phyloP scores from a whole-genome alignment of 2,329 filamentous ascomycete genomes.

The Diaporthe longicolla region DNA sequence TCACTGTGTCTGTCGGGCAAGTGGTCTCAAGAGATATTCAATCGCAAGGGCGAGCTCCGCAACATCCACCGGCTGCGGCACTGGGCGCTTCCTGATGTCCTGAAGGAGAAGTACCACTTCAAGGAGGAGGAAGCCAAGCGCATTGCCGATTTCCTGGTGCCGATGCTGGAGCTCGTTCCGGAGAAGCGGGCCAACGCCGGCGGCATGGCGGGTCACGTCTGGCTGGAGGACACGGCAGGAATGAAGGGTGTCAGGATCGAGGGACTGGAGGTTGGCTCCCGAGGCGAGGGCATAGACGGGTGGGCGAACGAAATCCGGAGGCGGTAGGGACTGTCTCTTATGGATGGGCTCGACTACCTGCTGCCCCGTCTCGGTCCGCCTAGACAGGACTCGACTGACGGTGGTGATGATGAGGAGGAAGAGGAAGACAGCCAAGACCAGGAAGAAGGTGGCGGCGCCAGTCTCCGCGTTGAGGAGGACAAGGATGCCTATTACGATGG shows the following conservation, averaged over 20 bases:
- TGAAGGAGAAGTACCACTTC: constrained; percentile 98
- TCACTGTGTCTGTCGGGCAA: constrained; percentile 92
- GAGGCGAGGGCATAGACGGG: constrained; percentile 92
- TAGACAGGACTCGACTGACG: not conserved
- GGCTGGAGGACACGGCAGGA: constrained; percentile 87
- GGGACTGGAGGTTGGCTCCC: constrained; percentile 81
- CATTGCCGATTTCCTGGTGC: constrained; percentile 85
- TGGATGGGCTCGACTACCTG: constrained; percentile 17
- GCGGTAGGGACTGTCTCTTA: constrained; percentile 63
- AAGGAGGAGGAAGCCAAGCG: constrained; percentile 83
- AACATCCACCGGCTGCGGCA: constrained; percentile 97
- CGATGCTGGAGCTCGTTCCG: constrained; percentile 91
- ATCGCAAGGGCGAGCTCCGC: constrained; percentile 94
- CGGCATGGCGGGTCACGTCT: constrained; percentile 89
- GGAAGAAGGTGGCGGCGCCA: not conserved
- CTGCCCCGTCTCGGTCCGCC: constrained; percentile 7
- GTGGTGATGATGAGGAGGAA: not conserved
- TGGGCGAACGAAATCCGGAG: constrained; percentile 93
- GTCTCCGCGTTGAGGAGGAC: not conserved
- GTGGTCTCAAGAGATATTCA: constrained; percentile 99
- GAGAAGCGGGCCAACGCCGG: constrained; percentile 94
- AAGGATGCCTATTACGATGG: not conserved
- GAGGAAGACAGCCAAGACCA: not conserved
- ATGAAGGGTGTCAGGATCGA: constrained; percentile 87
- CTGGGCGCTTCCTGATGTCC: constrained; percentile 93